Percentiles rank a stretch among this genome's conserved stretches.
phyloP scores from a whole-genome alignment of 1,139 yeast species.

The Geotrichum restrictum region DNA sequence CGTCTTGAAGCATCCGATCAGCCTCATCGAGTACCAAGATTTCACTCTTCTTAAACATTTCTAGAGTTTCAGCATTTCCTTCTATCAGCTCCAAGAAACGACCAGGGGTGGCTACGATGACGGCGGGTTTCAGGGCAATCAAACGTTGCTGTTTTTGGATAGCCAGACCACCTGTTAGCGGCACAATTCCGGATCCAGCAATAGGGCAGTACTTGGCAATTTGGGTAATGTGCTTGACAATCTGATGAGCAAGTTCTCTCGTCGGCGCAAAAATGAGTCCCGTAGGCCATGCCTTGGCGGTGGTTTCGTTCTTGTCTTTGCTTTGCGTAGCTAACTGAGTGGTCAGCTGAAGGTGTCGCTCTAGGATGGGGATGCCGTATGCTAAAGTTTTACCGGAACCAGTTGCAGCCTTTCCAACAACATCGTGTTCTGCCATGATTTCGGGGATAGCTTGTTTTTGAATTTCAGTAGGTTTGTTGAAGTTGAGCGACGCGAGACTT shows the following conservation, averaged over 20 bases:
- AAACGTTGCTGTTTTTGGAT: constrained; percentile 88
- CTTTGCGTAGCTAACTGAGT: constrained; percentile 21
- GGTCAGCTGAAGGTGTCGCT: constrained; percentile 41
- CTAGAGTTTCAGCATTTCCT: constrained; percentile 50
- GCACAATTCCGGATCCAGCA: constrained; percentile 56
- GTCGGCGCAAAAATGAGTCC: constrained; percentile 93
- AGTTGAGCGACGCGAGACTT: constrained; percentile 59
- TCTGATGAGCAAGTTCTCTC: constrained; percentile 94
- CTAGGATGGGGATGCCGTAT: constrained; percentile 90
- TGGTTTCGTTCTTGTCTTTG: constrained; percentile 19
- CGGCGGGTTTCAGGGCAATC: constrained; percentile 67
- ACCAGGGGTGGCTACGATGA: constrained; percentile 95
- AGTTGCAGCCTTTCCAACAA: constrained; percentile 94
- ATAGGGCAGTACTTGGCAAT: constrained; percentile 57
- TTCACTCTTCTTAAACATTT: constrained; percentile 59
- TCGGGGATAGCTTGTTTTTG: constrained; percentile 74
- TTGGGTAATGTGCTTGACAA: constrained; percentile 67
- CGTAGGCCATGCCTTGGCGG: constrained; percentile 46
- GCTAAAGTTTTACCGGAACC: constrained; percentile 98
- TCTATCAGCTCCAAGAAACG: constrained; percentile 79
- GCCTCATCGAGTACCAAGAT: constrained; percentile 90
- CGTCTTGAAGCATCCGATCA: constrained; percentile 91
- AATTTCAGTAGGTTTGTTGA: constrained; percentile 73
- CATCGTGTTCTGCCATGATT: constrained; percentile 69
- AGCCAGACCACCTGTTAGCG: constrained; percentile 90